phyloP scores from a whole-genome alignment of 2,329 filamentous ascomycete species.

The Alternaria consortialis region DNA sequence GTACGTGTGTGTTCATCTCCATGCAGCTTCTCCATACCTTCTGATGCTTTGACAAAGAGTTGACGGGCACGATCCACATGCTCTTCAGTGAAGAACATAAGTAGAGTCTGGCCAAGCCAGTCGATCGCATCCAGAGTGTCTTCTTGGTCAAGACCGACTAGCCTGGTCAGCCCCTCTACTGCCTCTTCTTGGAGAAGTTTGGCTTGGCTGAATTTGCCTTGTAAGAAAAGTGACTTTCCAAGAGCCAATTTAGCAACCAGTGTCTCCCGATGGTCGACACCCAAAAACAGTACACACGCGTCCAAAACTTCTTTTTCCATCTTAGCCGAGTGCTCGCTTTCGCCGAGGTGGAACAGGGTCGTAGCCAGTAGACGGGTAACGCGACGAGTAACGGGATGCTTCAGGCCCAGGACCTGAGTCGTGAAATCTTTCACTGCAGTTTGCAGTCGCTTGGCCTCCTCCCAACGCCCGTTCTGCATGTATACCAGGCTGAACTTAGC shows the following conservation, averaged over 20 bases:
- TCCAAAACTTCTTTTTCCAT: slow-evolving; percentile 33
- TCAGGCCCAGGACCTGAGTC: slow-evolving; percentile 27
- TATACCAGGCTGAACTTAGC: slow-evolving; percentile 44
- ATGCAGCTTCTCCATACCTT: slow-evolving; percentile 14
- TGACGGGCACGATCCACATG: slow-evolving; percentile 7
- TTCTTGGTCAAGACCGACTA: slow-evolving; percentile 23
- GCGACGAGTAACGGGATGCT: slow-evolving; percentile 28
- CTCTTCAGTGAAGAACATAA: slow-evolving; percentile 4
- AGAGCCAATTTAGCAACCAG: slow-evolving; percentile 28
- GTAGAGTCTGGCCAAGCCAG: slow-evolving; percentile 22
- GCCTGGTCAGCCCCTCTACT: slow-evolving; percentile 21
- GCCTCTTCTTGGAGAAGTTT: slow-evolving; percentile 27
- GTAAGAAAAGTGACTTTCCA: slow-evolving; percentile 23
- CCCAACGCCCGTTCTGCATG: slow-evolving; percentile 27
- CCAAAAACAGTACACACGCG: slow-evolving; percentile 13
- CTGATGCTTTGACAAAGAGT: slow-evolving; percentile 13
- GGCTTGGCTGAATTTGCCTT: slow-evolving; percentile 31
- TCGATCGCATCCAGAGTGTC: slow-evolving; percentile 37
- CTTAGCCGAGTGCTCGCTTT: slow-evolving; percentile 32
- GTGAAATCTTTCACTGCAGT: slow-evolving; percentile 33
- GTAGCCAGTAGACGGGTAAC: slow-evolving; percentile 31
- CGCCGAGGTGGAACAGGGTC: slow-evolving; percentile 29
- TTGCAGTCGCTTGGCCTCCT: slow-evolving; percentile 40
- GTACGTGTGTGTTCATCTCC: slow-evolving; percentile 17
- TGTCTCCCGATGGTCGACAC: too few species aligned